Evolutionary conservation across 768 basidiomycete genomes (phyloP).

Genomic region (Boletus fagicola): DNA sequence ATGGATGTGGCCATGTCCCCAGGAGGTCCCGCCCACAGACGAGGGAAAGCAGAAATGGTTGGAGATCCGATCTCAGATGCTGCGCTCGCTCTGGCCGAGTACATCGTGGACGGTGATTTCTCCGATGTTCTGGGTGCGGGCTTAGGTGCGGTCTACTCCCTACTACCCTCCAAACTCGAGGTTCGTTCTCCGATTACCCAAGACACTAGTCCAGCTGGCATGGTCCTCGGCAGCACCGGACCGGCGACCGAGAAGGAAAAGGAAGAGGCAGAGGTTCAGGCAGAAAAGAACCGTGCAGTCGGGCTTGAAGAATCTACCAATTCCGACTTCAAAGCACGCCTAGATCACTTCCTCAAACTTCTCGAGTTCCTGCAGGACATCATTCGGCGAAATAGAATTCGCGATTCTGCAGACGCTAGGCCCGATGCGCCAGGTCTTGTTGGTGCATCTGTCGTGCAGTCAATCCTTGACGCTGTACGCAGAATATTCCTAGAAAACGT

Average conservation of each 20-base stretch:
- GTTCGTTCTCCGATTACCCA: conserved; percentile 49
- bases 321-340: conserved; percentile 70
- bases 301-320: conserved; percentile 78
- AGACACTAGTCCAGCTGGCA: conserved; percentile 46
- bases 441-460: conserved; percentile 77
- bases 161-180: conserved; percentile 83
- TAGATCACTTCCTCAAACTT: conserved; percentile 88
- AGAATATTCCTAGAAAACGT: conserved; percentile 90
- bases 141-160: conserved; percentile 87
- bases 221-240: conserved; percentile 70
- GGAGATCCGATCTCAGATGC: conserved; percentile 80
- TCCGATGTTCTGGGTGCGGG: conserved; percentile 96
- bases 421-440: conserved; percentile 64
- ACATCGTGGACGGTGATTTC: conserved; percentile 95
- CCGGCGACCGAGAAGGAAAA: conserved; percentile 55
- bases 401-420: conserved; percentile 33
- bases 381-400: conserved; percentile 59
- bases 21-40: conserved; percentile 46
- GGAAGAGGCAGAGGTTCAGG: conserved; percentile 50
- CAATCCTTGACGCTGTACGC: conserved; percentile 79
- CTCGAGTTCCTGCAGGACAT: conserved; percentile 93
- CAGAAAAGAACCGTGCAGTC: conserved; percentile 52
- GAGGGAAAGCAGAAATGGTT: conserved; percentile 30
- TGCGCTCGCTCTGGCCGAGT: conserved; percentile 84
- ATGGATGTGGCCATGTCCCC: conserved; percentile 97